Conservation (phyloP, 495 filamentous ascomycete genomes). For the Chaetomium tenue region DNA sequence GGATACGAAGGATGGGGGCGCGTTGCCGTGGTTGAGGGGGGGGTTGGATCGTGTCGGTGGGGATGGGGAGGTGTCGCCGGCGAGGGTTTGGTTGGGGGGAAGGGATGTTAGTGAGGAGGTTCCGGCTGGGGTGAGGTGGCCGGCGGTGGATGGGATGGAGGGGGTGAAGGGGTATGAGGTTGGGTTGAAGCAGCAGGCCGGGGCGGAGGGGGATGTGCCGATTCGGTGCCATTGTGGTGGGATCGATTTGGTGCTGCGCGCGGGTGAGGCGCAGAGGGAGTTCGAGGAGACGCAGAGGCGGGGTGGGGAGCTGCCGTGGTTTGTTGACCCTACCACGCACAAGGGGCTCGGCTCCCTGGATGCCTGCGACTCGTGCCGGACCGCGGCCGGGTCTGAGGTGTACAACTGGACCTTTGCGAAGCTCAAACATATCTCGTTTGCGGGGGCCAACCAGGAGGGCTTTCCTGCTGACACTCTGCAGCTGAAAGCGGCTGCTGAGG, state of each 20-base stretch:
- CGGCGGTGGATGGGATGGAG: not conserved
- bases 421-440: conserved; percentile 31
- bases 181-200: not conserved
- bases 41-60: conserved; percentile 35
- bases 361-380: conserved; percentile 53
- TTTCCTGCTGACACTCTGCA: conserved; percentile 27
- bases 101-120: conserved; percentile 29
- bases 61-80: conserved; percentile 19
- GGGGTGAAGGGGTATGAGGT: conserved; percentile 7
- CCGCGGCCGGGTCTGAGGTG: conserved; percentile 46
- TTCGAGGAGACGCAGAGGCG: conserved; percentile 6
- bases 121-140: not conserved
- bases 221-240: conserved; percentile 53
- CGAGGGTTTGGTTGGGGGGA: conserved; percentile 26
- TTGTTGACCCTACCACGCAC: conserved; percentile 39
- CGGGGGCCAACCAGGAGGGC: conserved; percentile 16
- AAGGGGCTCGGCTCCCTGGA: conserved; percentile 47
- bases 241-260: conserved; percentile 39
- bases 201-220: conserved; percentile 31
- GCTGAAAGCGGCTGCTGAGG: conserved; percentile 23
- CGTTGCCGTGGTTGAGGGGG: conserved; percentile 38
- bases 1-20: conserved; percentile 48
- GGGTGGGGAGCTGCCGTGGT: conserved; percentile 38
- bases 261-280: conserved; percentile 31
- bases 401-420: conserved; percentile 45